Percentiles rank a stretch among this genome's conserved stretches.
Conservation (phyloP, 1,284 basidiomycete species). For the Cerrena zonata region DNA sequence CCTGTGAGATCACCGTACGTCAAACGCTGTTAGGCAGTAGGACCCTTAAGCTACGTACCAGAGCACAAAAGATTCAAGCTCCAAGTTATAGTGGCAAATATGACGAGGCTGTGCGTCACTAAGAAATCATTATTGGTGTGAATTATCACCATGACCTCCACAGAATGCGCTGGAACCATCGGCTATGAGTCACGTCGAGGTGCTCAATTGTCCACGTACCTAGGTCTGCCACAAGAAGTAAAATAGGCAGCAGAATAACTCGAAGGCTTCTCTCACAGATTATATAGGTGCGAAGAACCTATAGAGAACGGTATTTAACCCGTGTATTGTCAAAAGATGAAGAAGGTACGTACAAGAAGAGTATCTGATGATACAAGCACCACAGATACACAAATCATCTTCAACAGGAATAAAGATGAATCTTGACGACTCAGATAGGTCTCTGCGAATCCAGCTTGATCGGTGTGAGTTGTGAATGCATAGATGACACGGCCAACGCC, state of each 20-base stretch:
- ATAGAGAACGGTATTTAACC: not conserved
- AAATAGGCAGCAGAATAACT: not conserved
- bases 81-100: not conserved
- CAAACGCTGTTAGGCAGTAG: not conserved
- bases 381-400: not conserved
- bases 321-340: not conserved
- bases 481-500: not conserved
- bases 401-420: not conserved
- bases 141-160: no score
- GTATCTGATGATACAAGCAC: not conserved
- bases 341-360: not conserved
- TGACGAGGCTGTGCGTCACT: not conserved
- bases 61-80: not conserved
- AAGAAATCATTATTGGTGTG: not conserved
- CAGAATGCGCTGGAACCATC: not conserved
- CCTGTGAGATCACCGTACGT: not conserved
- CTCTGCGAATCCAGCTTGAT: not conserved
- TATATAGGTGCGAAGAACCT: not conserved
- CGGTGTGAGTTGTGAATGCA: not conserved
- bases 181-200: not conserved
- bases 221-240: not conserved
- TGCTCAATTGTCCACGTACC: no score
- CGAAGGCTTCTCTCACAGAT: not conserved
- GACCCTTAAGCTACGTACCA: not conserved
- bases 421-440: not conserved